Conservation (phyloP, 2,329 filamentous ascomycete species). For the Chaetothyriales sp. region DNA sequence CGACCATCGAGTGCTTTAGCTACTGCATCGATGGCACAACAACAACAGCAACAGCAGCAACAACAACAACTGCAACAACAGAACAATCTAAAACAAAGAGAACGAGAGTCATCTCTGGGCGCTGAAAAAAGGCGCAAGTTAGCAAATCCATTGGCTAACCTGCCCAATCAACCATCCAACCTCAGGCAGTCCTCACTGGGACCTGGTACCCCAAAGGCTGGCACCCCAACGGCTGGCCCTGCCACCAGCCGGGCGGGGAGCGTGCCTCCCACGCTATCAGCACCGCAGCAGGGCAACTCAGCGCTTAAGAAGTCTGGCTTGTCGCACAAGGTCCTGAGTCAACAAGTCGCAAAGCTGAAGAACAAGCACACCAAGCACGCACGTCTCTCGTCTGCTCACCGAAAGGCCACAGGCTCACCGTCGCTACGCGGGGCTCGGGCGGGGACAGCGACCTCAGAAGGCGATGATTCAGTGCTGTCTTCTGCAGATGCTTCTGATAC, state of each 20-base stretch:
- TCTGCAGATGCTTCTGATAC: slow-evolving; percentile 35
- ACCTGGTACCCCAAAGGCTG: slow-evolving; percentile 47
- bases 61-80: slow-evolving; percentile 24
- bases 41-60: not conserved
- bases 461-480: slow-evolving; percentile 41
- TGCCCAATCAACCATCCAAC: slow-evolving; percentile 39
- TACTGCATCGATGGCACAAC: slow-evolving; percentile 22
- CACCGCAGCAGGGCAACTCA: slow-evolving; percentile 23
- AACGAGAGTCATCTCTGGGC: slow-evolving; percentile 41
- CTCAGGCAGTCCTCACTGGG: slow-evolving; percentile 47
- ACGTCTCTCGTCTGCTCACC: slow-evolving; percentile 27
- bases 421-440: slow-evolving; percentile 25
- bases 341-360: slow-evolving; percentile 17
- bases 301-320: slow-evolving; percentile 37
- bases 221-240: slow-evolving; percentile 32
- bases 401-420: slow-evolving; percentile 29
- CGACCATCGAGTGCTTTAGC: slow-evolving; percentile 30
- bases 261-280: slow-evolving; percentile 30
- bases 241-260: slow-evolving; percentile 41
- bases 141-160: slow-evolving; percentile 24
- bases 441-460: slow-evolving; percentile 21
- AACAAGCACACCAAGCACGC: slow-evolving; percentile 26
- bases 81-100: slow-evolving; percentile 24
- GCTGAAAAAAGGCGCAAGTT: slow-evolving; percentile 47
- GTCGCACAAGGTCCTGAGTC: slow-evolving; percentile 32